Evolutionary conservation across 2,329 filamentous ascomycete species (phyloP).

Genomic region (Teratosphaeria pseudoeucalypti): DNA sequence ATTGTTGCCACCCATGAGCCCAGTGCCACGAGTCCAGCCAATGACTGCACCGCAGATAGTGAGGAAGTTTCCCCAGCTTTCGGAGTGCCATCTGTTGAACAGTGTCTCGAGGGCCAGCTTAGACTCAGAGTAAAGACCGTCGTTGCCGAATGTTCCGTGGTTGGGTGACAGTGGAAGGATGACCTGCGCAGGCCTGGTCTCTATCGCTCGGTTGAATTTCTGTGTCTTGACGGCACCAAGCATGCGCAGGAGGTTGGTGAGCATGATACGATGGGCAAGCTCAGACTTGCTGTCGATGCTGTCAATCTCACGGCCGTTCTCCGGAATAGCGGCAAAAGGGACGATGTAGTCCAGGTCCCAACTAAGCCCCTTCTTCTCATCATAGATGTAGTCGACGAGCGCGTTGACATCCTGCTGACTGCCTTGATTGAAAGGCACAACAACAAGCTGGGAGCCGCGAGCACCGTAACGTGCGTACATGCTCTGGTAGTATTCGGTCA

Average conservation of each 20-base stretch:
- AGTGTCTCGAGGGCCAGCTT: constrained; percentile 95
- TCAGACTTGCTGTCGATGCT: constrained; percentile 95
- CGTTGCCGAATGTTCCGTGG: constrained; percentile 95
- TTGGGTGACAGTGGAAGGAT: constrained; percentile 94
- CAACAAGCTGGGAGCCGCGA: constrained; percentile 88
- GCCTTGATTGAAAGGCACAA: constrained; percentile 97
- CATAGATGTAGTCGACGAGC: constrained; percentile 91
- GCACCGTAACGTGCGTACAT: constrained; percentile 96
- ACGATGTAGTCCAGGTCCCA: constrained; percentile 97
- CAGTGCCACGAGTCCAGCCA: constrained; percentile 96
- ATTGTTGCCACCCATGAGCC: constrained; percentile 96
- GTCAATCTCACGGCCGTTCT: constrained; percentile 96
- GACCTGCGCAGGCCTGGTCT: constrained; percentile 92
- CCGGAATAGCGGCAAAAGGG: constrained; percentile 93
- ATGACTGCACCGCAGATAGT: constrained; percentile 98
- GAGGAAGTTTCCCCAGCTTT: constrained; percentile 94
- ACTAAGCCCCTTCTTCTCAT: constrained; percentile 87
- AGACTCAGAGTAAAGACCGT: constrained; percentile 95
- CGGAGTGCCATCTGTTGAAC: constrained; percentile 97
- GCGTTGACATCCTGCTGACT: constrained; percentile 97
- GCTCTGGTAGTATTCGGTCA: constrained; percentile 97
- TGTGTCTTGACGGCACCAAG: constrained; percentile 83
- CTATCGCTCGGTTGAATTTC: constrained; percentile 77
- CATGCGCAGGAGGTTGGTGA: constrained; percentile 90
- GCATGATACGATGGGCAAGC: constrained; percentile 96